Percentiles rank a stretch among this genome's conserved stretches.
phyloP scores from a whole-genome alignment of 768 basidiomycete genomes.

The Naganishia randhawae region DNA sequence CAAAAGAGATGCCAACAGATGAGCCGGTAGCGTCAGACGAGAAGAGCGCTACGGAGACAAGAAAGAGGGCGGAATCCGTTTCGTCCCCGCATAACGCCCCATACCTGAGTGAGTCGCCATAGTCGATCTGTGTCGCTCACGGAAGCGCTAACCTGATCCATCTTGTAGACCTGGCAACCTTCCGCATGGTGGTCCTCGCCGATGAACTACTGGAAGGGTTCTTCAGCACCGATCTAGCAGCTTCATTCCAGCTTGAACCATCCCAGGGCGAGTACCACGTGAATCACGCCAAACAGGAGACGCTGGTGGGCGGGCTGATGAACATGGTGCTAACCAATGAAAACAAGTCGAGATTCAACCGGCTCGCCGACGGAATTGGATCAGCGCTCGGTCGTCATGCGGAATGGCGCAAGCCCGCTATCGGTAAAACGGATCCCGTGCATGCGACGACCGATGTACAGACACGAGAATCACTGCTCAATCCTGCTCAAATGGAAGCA shows the following conservation, averaged over 20 bases:
- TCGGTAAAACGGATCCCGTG: conserved; percentile 71
- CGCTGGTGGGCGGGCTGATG: conserved; percentile 69
- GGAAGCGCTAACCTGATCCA: conserved; percentile 25
- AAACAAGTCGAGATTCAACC: conserved; percentile 90
- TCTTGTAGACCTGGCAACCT: conserved; percentile 57
- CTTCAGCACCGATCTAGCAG: conserved; percentile 86
- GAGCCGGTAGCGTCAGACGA: conserved; percentile 30
- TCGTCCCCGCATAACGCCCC: conserved; percentile 66
- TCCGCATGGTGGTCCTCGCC: conserved; percentile 97
- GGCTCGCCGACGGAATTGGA: conserved; percentile 87
- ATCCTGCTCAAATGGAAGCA: conserved; percentile 51
- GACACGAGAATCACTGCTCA: conserved; percentile 72
- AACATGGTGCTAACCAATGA: conserved; percentile 82
- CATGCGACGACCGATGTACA: conserved; percentile 54
- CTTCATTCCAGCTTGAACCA: conserved; percentile 75
- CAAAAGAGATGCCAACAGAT: not conserved
- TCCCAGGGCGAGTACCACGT: conserved; percentile 53
- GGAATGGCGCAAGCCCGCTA: conserved; percentile 61
- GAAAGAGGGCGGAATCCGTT: conserved; percentile 53
- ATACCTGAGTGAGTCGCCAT: conserved; percentile 74
- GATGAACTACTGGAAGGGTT: conserved; percentile 95
- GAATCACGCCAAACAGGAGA: conserved; percentile 51
- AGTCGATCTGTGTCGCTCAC: conserved; percentile 57
- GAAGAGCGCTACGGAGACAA: conserved; percentile 45
- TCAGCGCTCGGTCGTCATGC: conserved; percentile 86